A percentile compares a stretch with the other conserved stretches of the same genome.
phyloP scores from a whole-genome alignment of 306 rosid species.

The Datisca glomerata region DNA sequence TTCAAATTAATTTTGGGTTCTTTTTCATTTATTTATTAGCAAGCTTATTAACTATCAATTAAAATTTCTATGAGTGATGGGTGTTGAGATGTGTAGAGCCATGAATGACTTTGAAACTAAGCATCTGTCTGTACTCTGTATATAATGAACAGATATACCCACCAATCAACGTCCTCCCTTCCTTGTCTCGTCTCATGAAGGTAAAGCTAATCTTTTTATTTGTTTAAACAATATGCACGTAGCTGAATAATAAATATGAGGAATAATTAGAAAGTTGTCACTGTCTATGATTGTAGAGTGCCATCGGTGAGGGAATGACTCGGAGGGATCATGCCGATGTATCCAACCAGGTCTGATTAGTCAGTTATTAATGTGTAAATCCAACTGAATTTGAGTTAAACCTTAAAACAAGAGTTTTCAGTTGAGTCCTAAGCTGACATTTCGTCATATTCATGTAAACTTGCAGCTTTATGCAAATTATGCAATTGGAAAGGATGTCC shows the following conservation, averaged over 20 bases:
- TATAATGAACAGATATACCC: conserved; percentile 69
- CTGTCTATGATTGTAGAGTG: conserved; percentile 59
- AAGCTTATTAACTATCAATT: no score
- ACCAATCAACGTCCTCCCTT: conserved; percentile 96
- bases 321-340: conserved; percentile 96
- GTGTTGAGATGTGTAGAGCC: no score
- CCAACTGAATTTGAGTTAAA: neutral
- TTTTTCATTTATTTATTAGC: no score
- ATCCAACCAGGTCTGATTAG: conserved; percentile 78
- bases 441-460: conserved; percentile 9
- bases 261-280: neutral
- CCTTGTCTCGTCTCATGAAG: conserved; percentile 98
- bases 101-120: conserved; percentile 20
- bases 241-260: conserved; percentile 2
- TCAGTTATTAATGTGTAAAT: neutral
- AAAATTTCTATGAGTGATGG: no score
- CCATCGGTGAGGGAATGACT: conserved; percentile 99
- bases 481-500: conserved; percentile 99
- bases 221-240: conserved; percentile 9
- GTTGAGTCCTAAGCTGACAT: no score
- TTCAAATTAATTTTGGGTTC: no score
- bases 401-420: no score
- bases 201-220: conserved; percentile 25
- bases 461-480: conserved; percentile 93
- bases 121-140: conserved; percentile 18